Evolutionary conservation across 1,284 basidiomycete genomes (phyloP).

Genomic region (Cryptococcus sp.): DNA sequence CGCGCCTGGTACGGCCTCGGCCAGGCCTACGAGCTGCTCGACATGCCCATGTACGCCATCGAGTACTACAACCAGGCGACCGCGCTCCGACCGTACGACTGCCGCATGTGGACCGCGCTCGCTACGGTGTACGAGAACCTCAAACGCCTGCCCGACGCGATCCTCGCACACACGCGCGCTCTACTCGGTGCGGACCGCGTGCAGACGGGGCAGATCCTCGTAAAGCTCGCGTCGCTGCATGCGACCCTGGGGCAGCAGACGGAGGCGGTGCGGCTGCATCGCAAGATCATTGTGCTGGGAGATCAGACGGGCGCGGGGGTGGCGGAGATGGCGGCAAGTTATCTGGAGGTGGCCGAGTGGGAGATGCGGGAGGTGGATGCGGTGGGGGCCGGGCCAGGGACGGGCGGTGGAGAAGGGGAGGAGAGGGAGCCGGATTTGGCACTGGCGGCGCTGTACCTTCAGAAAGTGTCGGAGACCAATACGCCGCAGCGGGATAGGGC

Average conservation of each 20-base stretch:
- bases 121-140: slow-evolving; percentile 92
- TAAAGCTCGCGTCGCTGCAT: slow-evolving; percentile 72
- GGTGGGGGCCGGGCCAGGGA: slow-evolving; percentile 1
- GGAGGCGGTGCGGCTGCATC: slow-evolving; percentile 35
- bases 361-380: slow-evolving; percentile 58
- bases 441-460: slow-evolving; percentile 56
- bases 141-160: slow-evolving; percentile 74
- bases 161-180: slow-evolving; percentile 83
- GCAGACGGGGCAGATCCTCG: slow-evolving; percentile 68
- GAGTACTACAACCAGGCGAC: slow-evolving; percentile 97
- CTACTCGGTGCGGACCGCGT: slow-evolving; percentile 76
- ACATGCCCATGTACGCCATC: slow-evolving; percentile 93
- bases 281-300: slow-evolving; percentile 67
- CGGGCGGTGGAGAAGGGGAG: slow-evolving; percentile 2
- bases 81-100: slow-evolving; percentile 91
- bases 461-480: slow-evolving; percentile 64
- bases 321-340: slow-evolving; percentile 73
- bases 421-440: slow-evolving; percentile 34
- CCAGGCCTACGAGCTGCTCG: slow-evolving; percentile 93
- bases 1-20: slow-evolving; percentile 98
- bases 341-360: slow-evolving; percentile 73
- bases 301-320: slow-evolving; percentile 59
- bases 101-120: slow-evolving; percentile 92
- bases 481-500: slow-evolving; percentile 42
- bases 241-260: slow-evolving; percentile 40